phyloP scores from a whole-genome alignment of 2,329 filamentous ascomycete genomes.

The Pseudogymnoascus sp. region DNA sequence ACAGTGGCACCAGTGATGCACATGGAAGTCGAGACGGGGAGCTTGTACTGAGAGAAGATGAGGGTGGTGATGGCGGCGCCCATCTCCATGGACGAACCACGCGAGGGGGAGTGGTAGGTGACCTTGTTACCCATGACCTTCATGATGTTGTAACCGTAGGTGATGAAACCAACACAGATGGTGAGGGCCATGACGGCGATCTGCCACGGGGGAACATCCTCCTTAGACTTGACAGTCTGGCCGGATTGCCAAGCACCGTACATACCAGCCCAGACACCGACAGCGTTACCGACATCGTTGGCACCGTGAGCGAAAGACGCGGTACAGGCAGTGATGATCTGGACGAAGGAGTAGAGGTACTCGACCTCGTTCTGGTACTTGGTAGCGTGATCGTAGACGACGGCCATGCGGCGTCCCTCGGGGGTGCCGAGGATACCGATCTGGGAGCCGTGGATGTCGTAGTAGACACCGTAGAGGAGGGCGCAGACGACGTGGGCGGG shows the following conservation, averaged over 20 bases:
- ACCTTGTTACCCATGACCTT: slow-evolving; percentile 79
- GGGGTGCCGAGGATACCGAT: slow-evolving; percentile 61
- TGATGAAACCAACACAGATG: slow-evolving; percentile 60
- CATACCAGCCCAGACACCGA: slow-evolving; percentile 61
- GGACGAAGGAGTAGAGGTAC: slow-evolving; percentile 47
- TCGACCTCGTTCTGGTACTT: slow-evolving; percentile 65
- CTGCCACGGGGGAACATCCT: slow-evolving; percentile 65
- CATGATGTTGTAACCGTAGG: slow-evolving; percentile 80
- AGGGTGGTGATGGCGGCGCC: slow-evolving; percentile 69
- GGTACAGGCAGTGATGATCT: slow-evolving; percentile 43
- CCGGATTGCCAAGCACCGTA: slow-evolving; percentile 60
- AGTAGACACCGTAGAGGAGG: slow-evolving; percentile 65
- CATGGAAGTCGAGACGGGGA: slow-evolving; percentile 66
- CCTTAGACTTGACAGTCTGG: slow-evolving; percentile 50
- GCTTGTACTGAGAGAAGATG: slow-evolving; percentile 64
- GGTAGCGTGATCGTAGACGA: slow-evolving; percentile 53
- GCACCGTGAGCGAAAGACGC: slow-evolving; percentile 55
- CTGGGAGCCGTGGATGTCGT: slow-evolving; percentile 74
- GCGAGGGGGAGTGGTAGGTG: slow-evolving; percentile 55
- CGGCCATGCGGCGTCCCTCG: slow-evolving; percentile 62
- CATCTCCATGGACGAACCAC: slow-evolving; percentile 67
- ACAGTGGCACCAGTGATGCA: slow-evolving; percentile 56
- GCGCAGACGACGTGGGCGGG: slow-evolving; percentile 58
- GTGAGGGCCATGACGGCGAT: slow-evolving; percentile 57
- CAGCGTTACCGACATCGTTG: slow-evolving; percentile 67